Evolutionary conservation across 352 stramenopile genomes (phyloP).

Genomic region (Elongisporangium anandrum): DNA sequence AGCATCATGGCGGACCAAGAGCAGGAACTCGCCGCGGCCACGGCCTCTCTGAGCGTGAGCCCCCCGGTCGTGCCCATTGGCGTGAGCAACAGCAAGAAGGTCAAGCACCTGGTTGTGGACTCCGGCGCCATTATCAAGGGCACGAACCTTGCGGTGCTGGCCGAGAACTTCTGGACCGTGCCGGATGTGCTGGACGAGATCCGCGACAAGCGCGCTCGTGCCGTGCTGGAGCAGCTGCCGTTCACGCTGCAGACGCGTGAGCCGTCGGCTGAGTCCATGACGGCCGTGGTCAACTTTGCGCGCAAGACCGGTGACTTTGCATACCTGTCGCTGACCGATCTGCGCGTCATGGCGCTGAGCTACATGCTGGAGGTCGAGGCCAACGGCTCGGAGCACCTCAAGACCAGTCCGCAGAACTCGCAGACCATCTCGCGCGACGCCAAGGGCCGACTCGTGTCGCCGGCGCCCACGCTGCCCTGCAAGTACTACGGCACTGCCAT

Average conservation of each 20-base stretch:
- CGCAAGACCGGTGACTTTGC: conserved; percentile 85
- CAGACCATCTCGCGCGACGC: conserved; percentile 62
- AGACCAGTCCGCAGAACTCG: conserved; percentile 60
- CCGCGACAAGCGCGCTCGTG: conserved; percentile 71
- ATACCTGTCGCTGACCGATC: conserved; percentile 79
- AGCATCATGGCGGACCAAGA: conserved; percentile 16
- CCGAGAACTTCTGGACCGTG: conserved; percentile 87
- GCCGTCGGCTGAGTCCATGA: conserved; percentile 75
- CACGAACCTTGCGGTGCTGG: conserved; percentile 66
- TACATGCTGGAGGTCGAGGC: conserved; percentile 83
- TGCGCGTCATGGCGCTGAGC: conserved; percentile 84
- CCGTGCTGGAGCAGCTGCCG: conserved; percentile 62
- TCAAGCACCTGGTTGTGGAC: conserved; percentile 78
- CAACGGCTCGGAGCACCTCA: conserved; percentile 64
- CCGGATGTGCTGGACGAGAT: conserved; percentile 84
- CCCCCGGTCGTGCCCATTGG: not conserved
- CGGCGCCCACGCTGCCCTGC: conserved; percentile 51
- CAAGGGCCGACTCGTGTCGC: conserved; percentile 62
- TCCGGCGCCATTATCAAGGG: conserved; percentile 87
- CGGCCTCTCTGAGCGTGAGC: not conserved
- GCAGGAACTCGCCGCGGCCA: conserved; percentile 12
- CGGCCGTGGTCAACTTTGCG: conserved; percentile 75
- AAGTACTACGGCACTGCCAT: conserved; percentile 78
- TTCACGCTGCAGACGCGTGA: conserved; percentile 78
- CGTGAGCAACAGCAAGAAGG: conserved; percentile 45